Evolutionary conservation across 73 alveolate species (phyloP).

Genomic region (Paramecium tetraurelia): DNA sequence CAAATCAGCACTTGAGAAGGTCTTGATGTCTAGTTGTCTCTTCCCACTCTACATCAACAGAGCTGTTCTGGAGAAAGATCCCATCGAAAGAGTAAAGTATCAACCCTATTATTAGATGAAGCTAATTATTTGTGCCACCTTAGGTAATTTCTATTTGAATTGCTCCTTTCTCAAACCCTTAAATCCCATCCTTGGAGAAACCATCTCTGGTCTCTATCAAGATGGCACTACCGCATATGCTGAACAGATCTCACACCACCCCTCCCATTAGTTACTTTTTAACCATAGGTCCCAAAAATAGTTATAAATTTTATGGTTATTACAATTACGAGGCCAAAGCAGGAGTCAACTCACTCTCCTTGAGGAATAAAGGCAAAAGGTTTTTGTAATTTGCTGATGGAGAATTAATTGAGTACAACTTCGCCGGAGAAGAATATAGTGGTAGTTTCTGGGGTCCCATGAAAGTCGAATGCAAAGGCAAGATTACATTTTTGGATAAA

Average conservation of each 20-base stretch:
- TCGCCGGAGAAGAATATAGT: conserved; percentile 54
- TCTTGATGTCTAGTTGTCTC: conserved; percentile 50
- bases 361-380: conserved; percentile 58
- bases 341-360: conserved; percentile 61
- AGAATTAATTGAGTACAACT: conserved; percentile 18
- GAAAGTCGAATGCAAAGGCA: conserved; percentile 82
- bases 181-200: conserved; percentile 96
- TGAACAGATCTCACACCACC: conserved; percentile 95
- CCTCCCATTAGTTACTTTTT: conserved; percentile 75
- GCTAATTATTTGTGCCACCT: conserved; percentile 59
- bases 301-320: conserved; percentile 56
- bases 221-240: conserved; percentile 93
- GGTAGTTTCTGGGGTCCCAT: conserved; percentile 79
- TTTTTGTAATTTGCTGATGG: conserved; percentile 58
- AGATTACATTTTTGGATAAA: conserved; percentile 70
- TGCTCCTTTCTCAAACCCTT: conserved; percentile 83
- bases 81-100: conserved; percentile 74
- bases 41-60: conserved; percentile 73
- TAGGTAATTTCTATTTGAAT: conserved; percentile 69
- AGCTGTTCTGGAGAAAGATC: conserved; percentile 73
- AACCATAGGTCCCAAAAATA: conserved; percentile 66
- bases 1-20: conserved; percentile 68
- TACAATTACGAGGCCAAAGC: conserved; percentile 56
- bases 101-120: background rate
- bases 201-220: conserved; percentile 84